These are phyloP conservation scores for Ophiocordyceps australis DNA, from an alignment of 2,329 filamentous ascomycete genomes.

Conservation along the genomic window DNA sequence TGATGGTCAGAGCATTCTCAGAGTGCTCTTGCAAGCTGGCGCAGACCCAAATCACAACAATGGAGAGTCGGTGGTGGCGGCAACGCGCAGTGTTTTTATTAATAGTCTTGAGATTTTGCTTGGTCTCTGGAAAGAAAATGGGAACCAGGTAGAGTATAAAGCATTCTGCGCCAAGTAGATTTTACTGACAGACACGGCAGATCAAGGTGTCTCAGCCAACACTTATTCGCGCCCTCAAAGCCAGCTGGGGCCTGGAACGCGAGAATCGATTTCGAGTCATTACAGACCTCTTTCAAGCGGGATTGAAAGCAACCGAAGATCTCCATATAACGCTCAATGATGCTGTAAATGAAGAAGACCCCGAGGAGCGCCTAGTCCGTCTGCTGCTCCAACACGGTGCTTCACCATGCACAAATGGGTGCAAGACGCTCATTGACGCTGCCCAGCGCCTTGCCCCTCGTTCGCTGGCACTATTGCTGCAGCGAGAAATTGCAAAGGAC, in stretches of 20 bases:
- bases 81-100: conserved; percentile 30
- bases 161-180: conserved; percentile 1
- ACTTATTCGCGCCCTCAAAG: conserved; percentile 30
- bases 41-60: conserved; percentile 36
- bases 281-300: conserved; percentile 30
- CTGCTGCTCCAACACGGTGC: conserved; percentile 31
- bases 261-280: conserved; percentile 29
- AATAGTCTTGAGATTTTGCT: conserved; percentile 31
- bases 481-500: conserved; percentile 17
- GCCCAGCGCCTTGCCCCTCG: conserved; percentile 18
- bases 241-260: conserved; percentile 29
- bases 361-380: conserved; percentile 25
- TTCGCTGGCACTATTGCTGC: conserved; percentile 22
- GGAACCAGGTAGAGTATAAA: conserved; percentile 24
- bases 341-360: conserved; percentile 32
- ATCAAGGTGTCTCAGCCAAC: conserved; percentile 27
- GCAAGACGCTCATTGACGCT: conserved; percentile 32
- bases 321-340: conserved; percentile 30
- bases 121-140: conserved; percentile 21
- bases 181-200: conserved; percentile 8
- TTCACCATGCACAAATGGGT: conserved; percentile 30
- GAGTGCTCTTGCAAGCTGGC: conserved; percentile 29
- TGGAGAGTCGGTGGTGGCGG: conserved; percentile 36
- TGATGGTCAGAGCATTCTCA: conserved; percentile 26
- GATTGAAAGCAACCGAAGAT: conserved; percentile 26